Base-by-base conservation (phyloP, 169 alveolate genomes). In the Plasmodium ovale region DNA sequence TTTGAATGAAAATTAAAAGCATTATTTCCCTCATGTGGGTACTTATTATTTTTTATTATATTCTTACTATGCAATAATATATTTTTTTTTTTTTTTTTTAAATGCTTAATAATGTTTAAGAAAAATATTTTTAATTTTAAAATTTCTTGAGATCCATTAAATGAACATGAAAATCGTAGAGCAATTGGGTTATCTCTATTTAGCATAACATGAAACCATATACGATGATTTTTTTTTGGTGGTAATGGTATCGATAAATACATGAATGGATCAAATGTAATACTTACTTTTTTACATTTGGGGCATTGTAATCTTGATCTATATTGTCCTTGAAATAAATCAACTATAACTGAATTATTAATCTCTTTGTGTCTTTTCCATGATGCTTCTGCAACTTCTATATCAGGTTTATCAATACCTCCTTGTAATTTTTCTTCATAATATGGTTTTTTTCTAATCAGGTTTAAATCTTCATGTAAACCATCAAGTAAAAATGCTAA, bases 401-500 rank as follows among this genome's bases (percentile, higher is more conserved):
- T 47, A 59, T 74, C 88, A 21, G 10, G 51, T 60, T 62, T 74
- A 35, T 74, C 88, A 0, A 74, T 19, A 1, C 88, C 88, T 16
- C 88, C 88, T 74, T 74, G 88, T 53, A 89, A 87, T 31, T 87
- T 51, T 58, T 93, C 92, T 91, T 92, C 95, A 29, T 92, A 88
- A 69, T 95, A 94, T 25, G 98, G 98, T 91, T 97, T 97, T 72
- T 95, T 92, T 29, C 67, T 91, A 14, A 96, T 96, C 87, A 97
- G 91, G 85, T 97, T 97, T 60, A 97, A 90, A 87, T 97, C 99
- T 87, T 97, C 99, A 89, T 97, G 98, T 54, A 97, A 71, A 16
- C 96, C 96, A 92, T 97, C 98, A 19, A 97, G 73, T 51, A 96
- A 93, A 88, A 92, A 97, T 54, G 94, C 94, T 42, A 97, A 56